Evolutionary conservation across 805 yeast species (phyloP).

Genomic region (Wickerhamomyces bovis): DNA sequence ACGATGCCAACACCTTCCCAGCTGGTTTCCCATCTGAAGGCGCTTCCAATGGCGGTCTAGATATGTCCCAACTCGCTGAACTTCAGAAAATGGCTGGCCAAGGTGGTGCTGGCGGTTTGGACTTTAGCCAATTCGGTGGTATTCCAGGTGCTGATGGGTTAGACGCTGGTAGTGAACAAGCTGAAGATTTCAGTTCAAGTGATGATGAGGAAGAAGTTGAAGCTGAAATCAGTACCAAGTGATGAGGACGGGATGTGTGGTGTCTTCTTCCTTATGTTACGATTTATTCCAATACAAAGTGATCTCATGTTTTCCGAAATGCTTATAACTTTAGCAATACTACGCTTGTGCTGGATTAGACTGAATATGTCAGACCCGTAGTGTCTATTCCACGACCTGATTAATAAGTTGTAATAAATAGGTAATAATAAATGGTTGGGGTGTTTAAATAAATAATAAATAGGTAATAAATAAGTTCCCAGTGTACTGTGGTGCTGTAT

Average conservation of each 20-base stretch:
- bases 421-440: background rate
- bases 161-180: background rate
- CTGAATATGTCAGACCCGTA: background rate
- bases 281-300: background rate
- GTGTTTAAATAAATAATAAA: conserved; percentile 1
- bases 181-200: conserved; percentile 16
- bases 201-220: conserved; percentile 26
- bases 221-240: background rate
- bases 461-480: conserved; percentile 4
- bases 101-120: conserved; percentile 25
- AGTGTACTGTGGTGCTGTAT: background rate
- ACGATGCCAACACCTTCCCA: conserved; percentile 25
- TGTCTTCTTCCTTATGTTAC: background rate
- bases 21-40: conserved; percentile 32
- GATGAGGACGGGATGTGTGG: background rate
- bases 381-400: background rate
- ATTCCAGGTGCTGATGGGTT: conserved; percentile 5
- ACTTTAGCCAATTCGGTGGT: conserved; percentile 25
- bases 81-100: conserved; percentile 19
- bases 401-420: background rate
- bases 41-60: conserved; percentile 31
- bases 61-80: conserved; percentile 18
- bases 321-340: background rate
- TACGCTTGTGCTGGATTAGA: background rate
- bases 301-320: background rate